Evolutionary conservation across 257 asterid species (phyloP).

Genomic region (Dorcoceras hygrometricum): DNA sequence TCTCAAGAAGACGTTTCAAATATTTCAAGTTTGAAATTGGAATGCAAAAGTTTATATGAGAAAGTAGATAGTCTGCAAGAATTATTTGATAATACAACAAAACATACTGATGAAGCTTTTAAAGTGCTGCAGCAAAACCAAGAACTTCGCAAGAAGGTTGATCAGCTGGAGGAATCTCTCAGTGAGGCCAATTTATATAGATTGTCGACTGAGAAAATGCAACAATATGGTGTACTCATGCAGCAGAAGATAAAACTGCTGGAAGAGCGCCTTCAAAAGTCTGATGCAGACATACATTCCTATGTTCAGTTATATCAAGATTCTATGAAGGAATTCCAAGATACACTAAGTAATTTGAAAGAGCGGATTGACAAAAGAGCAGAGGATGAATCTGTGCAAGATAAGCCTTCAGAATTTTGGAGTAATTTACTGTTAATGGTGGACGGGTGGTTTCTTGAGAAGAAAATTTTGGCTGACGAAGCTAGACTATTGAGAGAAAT

Average conservation of each 20-base stretch:
- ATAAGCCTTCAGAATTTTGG: slow-evolving; percentile 80
- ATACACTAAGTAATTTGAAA: slow-evolving; percentile 57
- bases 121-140: slow-evolving; percentile 79
- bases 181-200: slow-evolving; percentile 65
- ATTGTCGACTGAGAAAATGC: slow-evolving; percentile 80
- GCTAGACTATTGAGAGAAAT: slow-evolving; percentile 64
- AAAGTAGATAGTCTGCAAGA: slow-evolving; percentile 71
- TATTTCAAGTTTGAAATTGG: slow-evolving; percentile 53
- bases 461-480: slow-evolving; percentile 66
- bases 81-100: slow-evolving; percentile 64
- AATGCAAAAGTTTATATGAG: slow-evolving; percentile 62
- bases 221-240: slow-evolving; percentile 67
- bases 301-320: slow-evolving; percentile 74
- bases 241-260: slow-evolving; percentile 73
- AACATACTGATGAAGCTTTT: slow-evolving; percentile 73
- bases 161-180: slow-evolving; percentile 75
- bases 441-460: slow-evolving; percentile 93
- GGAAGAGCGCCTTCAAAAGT: slow-evolving; percentile 78
- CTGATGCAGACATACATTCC: slow-evolving; percentile 80
- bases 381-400: slow-evolving; percentile 42
- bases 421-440: slow-evolving; percentile 75
- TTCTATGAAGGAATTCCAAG: slow-evolving; percentile 89
- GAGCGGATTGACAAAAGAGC: slow-evolving; percentile 59
- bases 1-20: slow-evolving; percentile 69
- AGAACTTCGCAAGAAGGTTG: slow-evolving; percentile 80